Base-by-base conservation (phyloP, 345 rosid species). In the Viola odorata region DNA sequence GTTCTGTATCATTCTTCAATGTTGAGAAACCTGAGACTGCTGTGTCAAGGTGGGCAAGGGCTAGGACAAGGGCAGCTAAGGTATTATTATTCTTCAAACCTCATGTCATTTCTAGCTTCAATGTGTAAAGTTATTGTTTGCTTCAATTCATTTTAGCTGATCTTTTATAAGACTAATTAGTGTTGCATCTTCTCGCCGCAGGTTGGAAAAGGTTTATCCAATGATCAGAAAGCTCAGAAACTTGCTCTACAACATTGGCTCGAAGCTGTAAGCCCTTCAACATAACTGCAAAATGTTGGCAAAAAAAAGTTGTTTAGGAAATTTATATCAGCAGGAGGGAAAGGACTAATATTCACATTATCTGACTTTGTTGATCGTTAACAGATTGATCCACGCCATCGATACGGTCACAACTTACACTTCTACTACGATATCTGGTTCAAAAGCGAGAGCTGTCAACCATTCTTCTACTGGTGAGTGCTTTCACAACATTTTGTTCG, bases 181-280 rank as follows among this genome's bases (percentile, higher is more conserved):
- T 23, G 6, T 17, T 36, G 54, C 37, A 15, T 16, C 59, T 11
- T 38, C n/a, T 45, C 37, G 36, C 64, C 69, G 57, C 80, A 87
- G 96, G 85, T 94, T 32, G 99, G 96, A 41, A 94, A 94, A 66
- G 99, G 99, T 12, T 73, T 94, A 73, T 72, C 81, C 17, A 85
- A 85, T 69, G 87, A 94, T 58, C 96, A 87, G 39, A 94, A 94
- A 62, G 99, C 97, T 41, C 91, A 84, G 65, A 84, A 87, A 72
- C 70, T 92, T 54, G 96, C 97, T 55, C 68, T 92, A 52, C 90
- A 86, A 55, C 99, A 92, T 50, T 94, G 99, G 96, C 90, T 94
- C 45, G 99, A 94, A 83, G 97, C 99, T 68, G 97, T 90, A 78
- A 79, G 96, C 76, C 48, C 49, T 44, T 53, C 0, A 17, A 15